These are phyloP conservation scores for Ocimum tenuiflorum DNA, from an alignment of 257 asterid genomes.

Conservation along the genomic window DNA sequence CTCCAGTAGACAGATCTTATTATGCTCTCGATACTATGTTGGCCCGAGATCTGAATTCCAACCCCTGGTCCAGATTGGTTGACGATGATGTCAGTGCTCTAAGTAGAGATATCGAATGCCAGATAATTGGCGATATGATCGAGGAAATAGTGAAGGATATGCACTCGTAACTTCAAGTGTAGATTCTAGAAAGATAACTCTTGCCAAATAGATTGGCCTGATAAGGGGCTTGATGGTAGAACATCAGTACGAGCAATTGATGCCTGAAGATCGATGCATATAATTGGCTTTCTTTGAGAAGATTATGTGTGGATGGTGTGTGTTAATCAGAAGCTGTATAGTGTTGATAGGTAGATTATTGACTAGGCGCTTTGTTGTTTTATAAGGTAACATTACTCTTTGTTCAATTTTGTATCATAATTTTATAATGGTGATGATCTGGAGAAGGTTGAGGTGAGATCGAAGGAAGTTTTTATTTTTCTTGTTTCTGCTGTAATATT, in stretches of 20 bases:
- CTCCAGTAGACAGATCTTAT: slow-evolving; percentile 39
- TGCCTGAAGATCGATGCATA: neutral
- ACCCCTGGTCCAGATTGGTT: slow-evolving; percentile 50
- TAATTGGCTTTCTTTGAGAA: neutral
- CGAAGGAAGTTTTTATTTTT: neutral
- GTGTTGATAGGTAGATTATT: slow-evolving; percentile 13
- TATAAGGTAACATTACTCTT: neutral
- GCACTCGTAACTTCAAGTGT: neutral
- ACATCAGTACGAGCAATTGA: neutral
- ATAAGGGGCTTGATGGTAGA: neutral
- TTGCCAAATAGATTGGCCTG: neutral
- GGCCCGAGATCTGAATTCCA: slow-evolving; percentile 51
- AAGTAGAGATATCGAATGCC: slow-evolving; percentile 60
- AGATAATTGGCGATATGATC: slow-evolving; percentile 51
- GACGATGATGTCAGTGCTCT: slow-evolving; percentile 55
- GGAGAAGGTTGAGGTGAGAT: slow-evolving; percentile 15
- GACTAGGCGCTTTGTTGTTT: neutral
- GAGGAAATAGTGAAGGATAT: slow-evolving; percentile 55
- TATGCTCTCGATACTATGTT: slow-evolving; percentile 53
- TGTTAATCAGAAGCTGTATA: slow-evolving; percentile 16
- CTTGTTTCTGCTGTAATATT: slow-evolving; percentile 10
- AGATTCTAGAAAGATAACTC: neutral
- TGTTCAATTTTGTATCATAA: slow-evolving; percentile 1
- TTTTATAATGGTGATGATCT: slow-evolving; percentile 4
- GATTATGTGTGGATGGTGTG: slow-evolving; percentile 17